Conservation (phyloP, 2,329 filamentous ascomycete genomes). For the Venturia pyrina region DNA sequence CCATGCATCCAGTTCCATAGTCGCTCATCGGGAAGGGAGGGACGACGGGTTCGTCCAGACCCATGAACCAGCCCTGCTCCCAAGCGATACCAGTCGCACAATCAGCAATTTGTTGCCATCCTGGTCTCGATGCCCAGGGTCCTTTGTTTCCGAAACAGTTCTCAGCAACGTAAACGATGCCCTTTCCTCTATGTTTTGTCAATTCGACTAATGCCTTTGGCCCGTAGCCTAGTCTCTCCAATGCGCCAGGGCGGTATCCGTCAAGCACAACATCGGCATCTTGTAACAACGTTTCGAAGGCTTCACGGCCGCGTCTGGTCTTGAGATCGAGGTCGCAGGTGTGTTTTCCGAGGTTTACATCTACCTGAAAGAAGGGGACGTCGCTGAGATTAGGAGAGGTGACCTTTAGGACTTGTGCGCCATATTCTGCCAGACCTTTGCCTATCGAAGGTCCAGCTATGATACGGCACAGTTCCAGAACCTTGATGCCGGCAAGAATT, state of each 20-base stretch:
- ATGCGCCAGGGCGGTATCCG: conserved; percentile 57
- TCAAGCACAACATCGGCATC: conserved; percentile 59
- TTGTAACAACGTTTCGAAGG: conserved; percentile 49
- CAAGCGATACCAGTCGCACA: conserved; percentile 51
- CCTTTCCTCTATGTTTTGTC: conserved; percentile 46
- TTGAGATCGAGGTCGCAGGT: conserved; percentile 55
- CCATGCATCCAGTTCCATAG: conserved; percentile 65
- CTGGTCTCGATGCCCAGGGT: conserved; percentile 53
- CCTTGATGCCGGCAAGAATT: conserved; percentile 51
- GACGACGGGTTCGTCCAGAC: conserved; percentile 51
- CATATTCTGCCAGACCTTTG: conserved; percentile 63
- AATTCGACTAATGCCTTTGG: conserved; percentile 43
- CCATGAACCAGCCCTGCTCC: conserved; percentile 51
- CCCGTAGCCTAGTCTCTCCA: conserved; percentile 55
- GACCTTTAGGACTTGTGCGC: conserved; percentile 63
- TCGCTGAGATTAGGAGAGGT: conserved; percentile 59
- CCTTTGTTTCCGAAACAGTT: conserved; percentile 60
- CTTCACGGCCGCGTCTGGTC: conserved; percentile 38
- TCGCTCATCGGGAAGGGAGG: conserved; percentile 51
- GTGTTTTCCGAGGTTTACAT: conserved; percentile 63
- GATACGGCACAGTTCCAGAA: conserved; percentile 65
- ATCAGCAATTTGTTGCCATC: conserved; percentile 66
- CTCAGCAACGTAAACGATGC: conserved; percentile 59
- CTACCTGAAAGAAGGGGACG: conserved; percentile 62
- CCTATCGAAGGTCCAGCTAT: conserved; percentile 67